phyloP scores from a whole-genome alignment of 306 rosid genomes.

The Quercus dentata region DNA sequence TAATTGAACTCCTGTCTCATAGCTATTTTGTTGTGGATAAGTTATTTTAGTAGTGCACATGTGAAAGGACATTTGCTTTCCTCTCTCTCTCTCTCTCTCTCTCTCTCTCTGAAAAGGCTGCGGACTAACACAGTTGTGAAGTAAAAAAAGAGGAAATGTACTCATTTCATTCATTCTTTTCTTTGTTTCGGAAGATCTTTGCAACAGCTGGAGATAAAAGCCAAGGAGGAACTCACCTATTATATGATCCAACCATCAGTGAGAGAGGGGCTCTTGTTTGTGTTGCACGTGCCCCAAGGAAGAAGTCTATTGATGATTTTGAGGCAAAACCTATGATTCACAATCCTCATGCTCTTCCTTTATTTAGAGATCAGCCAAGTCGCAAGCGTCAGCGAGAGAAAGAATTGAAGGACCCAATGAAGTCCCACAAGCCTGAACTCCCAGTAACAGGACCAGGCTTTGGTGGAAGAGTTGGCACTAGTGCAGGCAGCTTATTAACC shows the following conservation, averaged over 20 bases:
- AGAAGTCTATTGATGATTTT: conserved; percentile 82
- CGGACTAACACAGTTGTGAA: neutral
- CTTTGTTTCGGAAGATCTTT: conserved; percentile 50
- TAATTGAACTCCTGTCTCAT: neutral
- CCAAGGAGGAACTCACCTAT: conserved; percentile 89
- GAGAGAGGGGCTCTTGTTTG: conserved; percentile 98
- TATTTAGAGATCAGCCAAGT: conserved; percentile 93
- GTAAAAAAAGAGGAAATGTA: neutral
- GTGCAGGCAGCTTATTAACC: conserved; percentile 92
- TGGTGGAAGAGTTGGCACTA: conserved; percentile 90
- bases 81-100: too few relatives aligned
- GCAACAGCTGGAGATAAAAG: conserved; percentile 84
- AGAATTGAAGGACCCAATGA: conserved; percentile 78
- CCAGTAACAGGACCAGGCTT: conserved; percentile 96
- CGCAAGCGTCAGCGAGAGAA: conserved; percentile 89
- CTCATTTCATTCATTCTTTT: conserved; percentile 12
- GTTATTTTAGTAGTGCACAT: neutral
- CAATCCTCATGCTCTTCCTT: conserved; percentile 91
- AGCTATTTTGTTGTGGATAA: neutral
- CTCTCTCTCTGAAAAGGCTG: neutral
- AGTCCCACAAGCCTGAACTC: conserved; percentile 95
- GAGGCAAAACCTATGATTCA: conserved; percentile 86
- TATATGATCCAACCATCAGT: conserved; percentile 82
- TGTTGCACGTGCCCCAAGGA: conserved; percentile 94
- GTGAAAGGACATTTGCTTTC: neutral